Conservation (phyloP, 1,284 basidiomycete species). For the Leccinum solheimii region DNA sequence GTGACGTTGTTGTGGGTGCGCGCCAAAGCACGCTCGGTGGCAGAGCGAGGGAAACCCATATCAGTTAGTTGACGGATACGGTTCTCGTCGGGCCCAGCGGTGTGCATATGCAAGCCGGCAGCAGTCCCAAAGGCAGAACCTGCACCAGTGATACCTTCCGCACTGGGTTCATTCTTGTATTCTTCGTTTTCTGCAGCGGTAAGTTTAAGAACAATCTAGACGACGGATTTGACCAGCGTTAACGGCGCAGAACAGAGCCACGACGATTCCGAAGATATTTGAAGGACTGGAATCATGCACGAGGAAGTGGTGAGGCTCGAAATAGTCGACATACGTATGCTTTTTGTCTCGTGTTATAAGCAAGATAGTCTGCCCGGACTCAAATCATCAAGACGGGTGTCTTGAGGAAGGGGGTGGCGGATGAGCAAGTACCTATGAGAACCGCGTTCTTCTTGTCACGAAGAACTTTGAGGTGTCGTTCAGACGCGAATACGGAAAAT, state of each 20-base stretch:
- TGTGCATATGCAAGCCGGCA: constrained; percentile 42
- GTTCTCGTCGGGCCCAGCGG: constrained; percentile 69
- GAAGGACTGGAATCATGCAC: constrained; percentile 76
- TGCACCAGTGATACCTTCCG: constrained; percentile 30
- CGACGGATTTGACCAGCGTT: constrained; percentile 70
- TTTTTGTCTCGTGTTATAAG: constrained; percentile 77
- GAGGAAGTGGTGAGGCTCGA: constrained; percentile 85
- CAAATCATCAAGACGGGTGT: constrained; percentile 60
- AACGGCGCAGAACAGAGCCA: constrained; percentile 83
- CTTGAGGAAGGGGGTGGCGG: constrained; percentile 90
- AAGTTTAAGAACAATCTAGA: constrained; percentile 80
- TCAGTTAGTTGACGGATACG: constrained; percentile 85
- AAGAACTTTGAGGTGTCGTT: constrained; percentile 83
- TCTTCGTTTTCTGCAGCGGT: constrained; percentile 83
- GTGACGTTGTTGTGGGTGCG: constrained; percentile 89
- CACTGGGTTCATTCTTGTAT: constrained; percentile 42
- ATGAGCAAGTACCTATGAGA: constrained; percentile 83
- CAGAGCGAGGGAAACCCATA: constrained; percentile 93
- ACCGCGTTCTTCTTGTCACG: constrained; percentile 93
- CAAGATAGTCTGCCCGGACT: constrained; percentile 80
- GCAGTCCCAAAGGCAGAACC: constrained; percentile 34
- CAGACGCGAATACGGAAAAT: constrained; percentile 85
- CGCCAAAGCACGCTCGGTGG: constrained; percentile 80
- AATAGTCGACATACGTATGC: constrained; percentile 73
- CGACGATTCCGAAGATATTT: constrained; percentile 76